Percentiles rank a stretch among this genome's conserved stretches.
Conservation (phyloP, 257 asterid species). For the Gentiana straminea region DNA sequence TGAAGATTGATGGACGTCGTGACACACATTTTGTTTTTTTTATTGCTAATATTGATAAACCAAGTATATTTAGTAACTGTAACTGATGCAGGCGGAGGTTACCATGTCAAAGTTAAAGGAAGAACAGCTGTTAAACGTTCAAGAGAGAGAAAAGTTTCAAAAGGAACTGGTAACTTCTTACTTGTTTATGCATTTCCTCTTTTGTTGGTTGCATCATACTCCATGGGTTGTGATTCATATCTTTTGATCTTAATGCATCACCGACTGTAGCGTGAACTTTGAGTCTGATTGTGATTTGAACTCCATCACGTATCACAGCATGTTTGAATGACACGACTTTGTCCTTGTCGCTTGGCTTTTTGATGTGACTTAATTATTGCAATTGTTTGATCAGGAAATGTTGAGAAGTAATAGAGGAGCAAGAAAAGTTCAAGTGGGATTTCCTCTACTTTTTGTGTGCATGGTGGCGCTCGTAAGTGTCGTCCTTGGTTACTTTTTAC, state of each 20-base stretch:
- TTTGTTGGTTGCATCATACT: no score
- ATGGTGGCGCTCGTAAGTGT: constrained; percentile 56
- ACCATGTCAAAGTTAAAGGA: constrained; percentile 45
- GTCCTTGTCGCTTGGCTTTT: no score
- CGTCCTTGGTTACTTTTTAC: constrained; percentile 35
- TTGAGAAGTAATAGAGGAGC: constrained; percentile 23
- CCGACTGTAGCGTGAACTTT: neutral
- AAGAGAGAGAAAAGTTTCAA: constrained; percentile 32
- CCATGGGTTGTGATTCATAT: no score
- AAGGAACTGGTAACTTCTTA: constrained; percentile 43
- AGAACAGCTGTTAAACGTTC: constrained; percentile 31
- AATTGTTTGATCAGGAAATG: constrained; percentile 26
- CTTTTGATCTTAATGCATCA: neutral
- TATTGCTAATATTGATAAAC: no score
- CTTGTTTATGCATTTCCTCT: no score
- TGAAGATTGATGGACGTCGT: no score
- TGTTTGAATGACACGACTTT: no score
- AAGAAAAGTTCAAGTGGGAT: constrained; percentile 47
- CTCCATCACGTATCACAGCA: neutral
- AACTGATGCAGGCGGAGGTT: constrained; percentile 39
- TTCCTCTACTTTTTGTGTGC: constrained; percentile 62
- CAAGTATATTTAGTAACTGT: neutral
- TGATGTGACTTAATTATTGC: no score
- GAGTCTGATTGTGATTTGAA: neutral
- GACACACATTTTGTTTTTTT: no score